Conservation (phyloP, 768 basidiomycete species). For the Trametes gibbosa region DNA sequence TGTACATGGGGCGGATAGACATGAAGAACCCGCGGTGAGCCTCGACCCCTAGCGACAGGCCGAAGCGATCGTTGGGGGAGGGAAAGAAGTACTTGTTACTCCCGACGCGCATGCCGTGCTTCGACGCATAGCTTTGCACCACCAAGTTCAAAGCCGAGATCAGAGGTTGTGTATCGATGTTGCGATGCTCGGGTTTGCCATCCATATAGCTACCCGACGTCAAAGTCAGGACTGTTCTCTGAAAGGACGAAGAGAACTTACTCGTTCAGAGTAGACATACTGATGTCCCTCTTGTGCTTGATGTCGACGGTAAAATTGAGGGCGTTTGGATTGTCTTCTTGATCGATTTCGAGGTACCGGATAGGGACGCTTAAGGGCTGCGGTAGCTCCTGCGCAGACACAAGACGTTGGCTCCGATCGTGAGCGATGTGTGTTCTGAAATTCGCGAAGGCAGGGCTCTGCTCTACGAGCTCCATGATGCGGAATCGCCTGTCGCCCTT, state of each 20-base stretch:
- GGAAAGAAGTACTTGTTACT: conserved; percentile 66
- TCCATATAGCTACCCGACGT: conserved; percentile 46
- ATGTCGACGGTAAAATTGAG: conserved; percentile 42
- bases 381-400: conserved; percentile 38
- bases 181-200: conserved; percentile 52
- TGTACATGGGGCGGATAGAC: conserved; percentile 48
- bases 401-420: conserved; percentile 41
- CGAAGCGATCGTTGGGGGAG: conserved; percentile 11
- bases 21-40: conserved; percentile 51
- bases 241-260: conserved; percentile 25
- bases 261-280: conserved; percentile 31
- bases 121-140: conserved; percentile 52
- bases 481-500: conserved; percentile 43
- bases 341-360: conserved; percentile 41
- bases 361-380: conserved; percentile 35
- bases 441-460: conserved; percentile 33
- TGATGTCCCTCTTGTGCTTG: conserved; percentile 30
- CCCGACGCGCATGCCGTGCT: conserved; percentile 60
- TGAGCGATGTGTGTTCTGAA: conserved; percentile 48
- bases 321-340: conserved; percentile 34
- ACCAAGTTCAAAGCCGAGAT: conserved; percentile 66
- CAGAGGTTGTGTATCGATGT: conserved; percentile 55
- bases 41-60: conserved; percentile 38
- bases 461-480: conserved; percentile 55
- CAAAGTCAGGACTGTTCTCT: background rate